Conservation (phyloP, 768 basidiomycete species). For the Exidia glandulosa region DNA sequence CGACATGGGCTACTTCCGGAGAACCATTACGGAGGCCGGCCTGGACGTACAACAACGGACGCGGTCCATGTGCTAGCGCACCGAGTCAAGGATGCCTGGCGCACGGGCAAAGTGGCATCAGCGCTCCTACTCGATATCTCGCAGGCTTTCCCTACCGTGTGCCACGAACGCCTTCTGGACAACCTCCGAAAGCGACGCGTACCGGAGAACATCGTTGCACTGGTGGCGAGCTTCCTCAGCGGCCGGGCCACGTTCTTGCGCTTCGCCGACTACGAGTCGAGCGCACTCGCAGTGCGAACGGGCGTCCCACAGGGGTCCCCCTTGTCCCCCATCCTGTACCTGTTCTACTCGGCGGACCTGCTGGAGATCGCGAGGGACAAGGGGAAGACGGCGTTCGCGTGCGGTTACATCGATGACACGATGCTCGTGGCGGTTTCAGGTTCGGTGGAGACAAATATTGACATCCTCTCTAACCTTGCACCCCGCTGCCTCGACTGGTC, state of each 20-base stretch:
- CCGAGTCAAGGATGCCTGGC: slow-evolving; percentile 14
- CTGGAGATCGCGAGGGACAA: slow-evolving; percentile 9
- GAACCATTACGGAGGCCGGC: slow-evolving; percentile 27
- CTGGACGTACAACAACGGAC: slow-evolving; percentile 28
- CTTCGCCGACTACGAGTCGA: slow-evolving; percentile 4
- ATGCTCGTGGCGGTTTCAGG: too few species aligned
- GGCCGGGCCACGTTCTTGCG: neutral
- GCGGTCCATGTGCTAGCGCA: slow-evolving; percentile 14
- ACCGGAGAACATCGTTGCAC: neutral
- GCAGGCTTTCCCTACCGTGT: slow-evolving; percentile 23
- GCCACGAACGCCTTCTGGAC: slow-evolving; percentile 8
- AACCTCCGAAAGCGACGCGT: slow-evolving; percentile 4
- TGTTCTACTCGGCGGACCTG: slow-evolving; percentile 13
- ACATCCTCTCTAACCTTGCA: too few species aligned
- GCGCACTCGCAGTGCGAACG: neutral
- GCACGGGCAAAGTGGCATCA: slow-evolving; percentile 20
- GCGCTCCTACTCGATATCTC: slow-evolving; percentile 31
- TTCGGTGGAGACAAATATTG: too few species aligned
- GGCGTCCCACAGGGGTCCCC: slow-evolving; percentile 17
- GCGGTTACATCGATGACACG: too few species aligned
- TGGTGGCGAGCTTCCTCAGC: neutral
- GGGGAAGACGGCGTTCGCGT: too few species aligned
- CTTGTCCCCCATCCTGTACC: slow-evolving; percentile 11
- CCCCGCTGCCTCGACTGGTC: too few species aligned
- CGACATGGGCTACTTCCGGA: slow-evolving; percentile 20